Evolutionary conservation across 2,329 filamentous ascomycete species (phyloP), one percentile per base, ranked within the genome.

Genomic region (Ceratocystis alfenasii): DNA sequence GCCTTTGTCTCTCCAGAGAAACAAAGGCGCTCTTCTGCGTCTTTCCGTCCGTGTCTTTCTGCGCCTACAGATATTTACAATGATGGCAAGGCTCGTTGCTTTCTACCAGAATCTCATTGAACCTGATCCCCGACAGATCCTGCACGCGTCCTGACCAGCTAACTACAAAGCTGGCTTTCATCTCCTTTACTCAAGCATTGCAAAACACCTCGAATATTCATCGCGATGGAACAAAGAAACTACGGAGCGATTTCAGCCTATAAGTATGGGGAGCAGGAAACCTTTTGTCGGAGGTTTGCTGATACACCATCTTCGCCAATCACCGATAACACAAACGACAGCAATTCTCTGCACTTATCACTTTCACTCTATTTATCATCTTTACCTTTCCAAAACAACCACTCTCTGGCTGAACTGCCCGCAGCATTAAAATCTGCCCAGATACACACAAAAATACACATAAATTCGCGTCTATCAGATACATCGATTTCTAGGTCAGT

Each of bases 191-290:
- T 15, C 17, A 41, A 17, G 28, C 20, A 46, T 33, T 41, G 25
- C 41, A 20, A 22, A 62, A 45, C n/a, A 62, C 36, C 36, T 12
- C 36, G 10, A 41, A 41, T 12, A 10, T 17, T 3, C 25, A 46
- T 22, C 36, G 17, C 25, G 36, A 62, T 62, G 17, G 60, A 28
- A 62, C 33, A 62, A 62, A 62, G 36, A 62, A 5, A 17, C 17
- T 6, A 22, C 2, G 20, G 25, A 7, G 60, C 15, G 5, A 44
- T 41, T 25, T 44, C 36, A 17, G 25, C 25, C 33, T 62, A 62
- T 62, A 62, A 62, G 25, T 28, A 44, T 53, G 48, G 48, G 12
- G 36, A 17, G 33, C 5, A 44, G 25, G 7, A n/a, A 10, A 15
- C n/a, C 6, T 25, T 41, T 28, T 25, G 36, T n/a, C 45, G 36